A percentile compares a stretch with the other conserved stretches of the same genome.
phyloP scores from a whole-genome alignment of 176 grass and related monocot genomes.

The Oryza meridionalis region DNA sequence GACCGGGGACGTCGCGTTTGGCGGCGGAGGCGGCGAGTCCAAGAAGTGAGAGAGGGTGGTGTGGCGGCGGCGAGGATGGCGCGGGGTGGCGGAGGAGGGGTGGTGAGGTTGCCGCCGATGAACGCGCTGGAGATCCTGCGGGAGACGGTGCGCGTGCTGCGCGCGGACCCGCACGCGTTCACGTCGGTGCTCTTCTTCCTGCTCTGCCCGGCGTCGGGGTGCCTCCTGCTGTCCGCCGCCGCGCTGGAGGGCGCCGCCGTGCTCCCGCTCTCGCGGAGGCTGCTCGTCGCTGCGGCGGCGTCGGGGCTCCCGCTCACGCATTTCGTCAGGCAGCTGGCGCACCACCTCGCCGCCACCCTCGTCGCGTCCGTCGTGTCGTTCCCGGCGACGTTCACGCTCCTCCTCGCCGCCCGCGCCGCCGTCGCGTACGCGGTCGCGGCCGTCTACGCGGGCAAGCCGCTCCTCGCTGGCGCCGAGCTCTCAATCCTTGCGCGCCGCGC shows the following conservation, averaged over 20 bases:
- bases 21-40: neutral
- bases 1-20: constrained; percentile 6
- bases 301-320: constrained; percentile 73
- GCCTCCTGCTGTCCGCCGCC: constrained; percentile 71
- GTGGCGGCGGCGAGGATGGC: constrained; percentile 1
- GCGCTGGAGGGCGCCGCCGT: constrained; percentile 52
- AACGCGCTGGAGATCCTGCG: constrained; percentile 90
- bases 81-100: neutral
- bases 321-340: constrained; percentile 73
- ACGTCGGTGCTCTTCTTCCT: constrained; percentile 74
- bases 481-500: constrained; percentile 52
- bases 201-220: constrained; percentile 82
- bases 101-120: constrained; percentile 59
- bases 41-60: neutral
- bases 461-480: constrained; percentile 51
- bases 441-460: constrained; percentile 70
- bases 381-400: constrained; percentile 70
- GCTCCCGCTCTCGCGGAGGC: constrained; percentile 54
- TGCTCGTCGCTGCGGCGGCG: constrained; percentile 53
- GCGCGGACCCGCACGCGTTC: constrained; percentile 78
- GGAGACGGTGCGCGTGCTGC: constrained; percentile 90
- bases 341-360: constrained; percentile 71
- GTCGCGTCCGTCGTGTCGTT: constrained; percentile 61
- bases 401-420: constrained; percentile 73
- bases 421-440: constrained; percentile 71